Percentiles rank a stretch among this genome's conserved stretches.
phyloP scores from a whole-genome alignment of 108 stramenopile genomes.

The Fragilaria radians region DNA sequence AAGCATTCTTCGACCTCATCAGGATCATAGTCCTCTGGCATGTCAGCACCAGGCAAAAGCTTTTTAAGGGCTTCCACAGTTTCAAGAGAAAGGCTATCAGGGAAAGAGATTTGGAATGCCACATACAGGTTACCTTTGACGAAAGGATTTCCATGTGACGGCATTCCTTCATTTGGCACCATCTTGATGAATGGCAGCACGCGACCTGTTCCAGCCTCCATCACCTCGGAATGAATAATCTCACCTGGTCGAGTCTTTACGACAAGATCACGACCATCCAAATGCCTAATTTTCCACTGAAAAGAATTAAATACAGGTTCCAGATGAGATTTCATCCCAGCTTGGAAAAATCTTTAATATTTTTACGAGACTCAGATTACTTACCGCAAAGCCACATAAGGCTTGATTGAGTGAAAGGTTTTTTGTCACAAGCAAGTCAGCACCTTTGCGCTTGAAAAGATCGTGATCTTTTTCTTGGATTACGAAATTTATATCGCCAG shows the following conservation, averaged over 20 bases:
- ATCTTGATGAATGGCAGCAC: conserved; percentile 81
- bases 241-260: conserved; percentile 66
- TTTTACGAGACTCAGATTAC: conserved; percentile 1
- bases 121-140: conserved; percentile 89
- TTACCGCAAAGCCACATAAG: conserved; percentile 77
- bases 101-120: conserved; percentile 89
- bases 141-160: conserved; percentile 87
- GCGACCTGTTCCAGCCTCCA: conserved; percentile 39
- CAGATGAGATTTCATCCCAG: conserved; percentile 1
- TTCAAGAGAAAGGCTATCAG: conserved; percentile 40
- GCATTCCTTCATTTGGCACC: conserved; percentile 95
- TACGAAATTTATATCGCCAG: conserved; percentile 95
- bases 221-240: conserved; percentile 71
- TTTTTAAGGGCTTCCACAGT: conserved; percentile 48
- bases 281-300: conserved; percentile 57
- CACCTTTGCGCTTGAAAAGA: conserved; percentile 90
- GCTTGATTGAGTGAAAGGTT: conserved; percentile 89
- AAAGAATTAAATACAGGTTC: not conserved
- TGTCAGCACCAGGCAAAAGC: conserved; percentile 63
- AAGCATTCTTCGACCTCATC: conserved; percentile 86
- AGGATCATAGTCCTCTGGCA: conserved; percentile 71
- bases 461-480: conserved; percentile 93
- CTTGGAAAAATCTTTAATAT: conserved; percentile 2
- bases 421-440: conserved; percentile 86
- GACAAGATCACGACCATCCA: conserved; percentile 62